Conservation (phyloP, 1,139 yeast genomes). For the Schwanniomyces etchellsii region DNA sequence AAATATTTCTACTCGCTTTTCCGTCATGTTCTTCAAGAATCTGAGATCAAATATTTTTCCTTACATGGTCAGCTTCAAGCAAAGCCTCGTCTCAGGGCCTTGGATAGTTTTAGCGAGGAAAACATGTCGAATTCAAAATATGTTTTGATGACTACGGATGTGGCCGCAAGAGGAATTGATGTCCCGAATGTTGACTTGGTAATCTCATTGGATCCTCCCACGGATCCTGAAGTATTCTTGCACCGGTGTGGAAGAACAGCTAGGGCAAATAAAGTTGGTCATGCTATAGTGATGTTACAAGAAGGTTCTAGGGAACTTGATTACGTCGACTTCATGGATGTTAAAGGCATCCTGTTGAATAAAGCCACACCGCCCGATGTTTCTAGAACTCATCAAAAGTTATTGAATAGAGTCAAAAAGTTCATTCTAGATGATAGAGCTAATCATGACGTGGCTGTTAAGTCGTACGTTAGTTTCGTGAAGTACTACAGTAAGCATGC, state of each 20-base stretch:
- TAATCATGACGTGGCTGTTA: conserved; percentile 73
- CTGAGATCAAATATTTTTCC: conserved; percentile 47
- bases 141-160: conserved; percentile 77
- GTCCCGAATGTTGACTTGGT: conserved; percentile 89
- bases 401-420: conserved; percentile 32
- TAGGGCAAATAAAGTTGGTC: conserved; percentile 78
- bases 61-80: conserved; percentile 83
- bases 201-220: conserved; percentile 85
- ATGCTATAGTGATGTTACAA: conserved; percentile 67
- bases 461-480: conserved; percentile 78
- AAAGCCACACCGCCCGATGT: conserved; percentile 27
- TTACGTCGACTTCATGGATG: conserved; percentile 73
- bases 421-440: conserved; percentile 73
- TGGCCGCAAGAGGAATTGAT: conserved; percentile 92
- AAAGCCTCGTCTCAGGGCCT: conserved; percentile 66
- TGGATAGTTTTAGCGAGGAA: conserved; percentile 51
- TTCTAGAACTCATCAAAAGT: conserved; percentile 14
- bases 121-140: conserved; percentile 39
- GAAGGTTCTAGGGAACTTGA: conserved; percentile 71
- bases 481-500: conserved; percentile 83
- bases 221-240: conserved; percentile 79
- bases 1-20: conserved; percentile 66
- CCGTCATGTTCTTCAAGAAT: conserved; percentile 14
- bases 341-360: conserved; percentile 56
- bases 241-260: conserved; percentile 95